Conservation (phyloP, 768 basidiomycete species). For the Gloeostereum incarnatum region DNA sequence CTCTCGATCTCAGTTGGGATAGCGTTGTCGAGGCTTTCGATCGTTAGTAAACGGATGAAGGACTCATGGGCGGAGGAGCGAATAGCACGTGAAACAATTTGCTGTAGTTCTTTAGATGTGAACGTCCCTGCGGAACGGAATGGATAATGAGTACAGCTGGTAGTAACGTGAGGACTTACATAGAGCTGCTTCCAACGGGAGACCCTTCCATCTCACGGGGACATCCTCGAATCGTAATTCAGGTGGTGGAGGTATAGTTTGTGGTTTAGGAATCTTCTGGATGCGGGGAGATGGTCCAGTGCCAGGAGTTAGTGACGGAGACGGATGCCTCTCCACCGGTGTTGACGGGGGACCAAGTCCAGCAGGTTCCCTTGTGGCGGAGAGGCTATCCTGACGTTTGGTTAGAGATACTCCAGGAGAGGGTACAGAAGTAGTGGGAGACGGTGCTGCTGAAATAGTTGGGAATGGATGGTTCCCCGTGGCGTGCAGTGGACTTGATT, state of each 20-base stretch:
- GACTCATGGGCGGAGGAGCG: slow-evolving; percentile 33
- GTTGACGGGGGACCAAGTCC: too few species aligned
- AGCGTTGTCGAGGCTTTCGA: slow-evolving; percentile 49
- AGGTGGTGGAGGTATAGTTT: background rate
- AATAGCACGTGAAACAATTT: slow-evolving; percentile 29
- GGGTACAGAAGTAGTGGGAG: too few species aligned
- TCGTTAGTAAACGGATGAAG: slow-evolving; percentile 54
- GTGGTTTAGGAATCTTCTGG: too few species aligned
- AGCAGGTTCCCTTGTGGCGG: too few species aligned
- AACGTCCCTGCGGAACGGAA: background rate
- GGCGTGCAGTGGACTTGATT: too few species aligned
- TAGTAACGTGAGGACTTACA: background rate
- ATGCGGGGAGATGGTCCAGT: too few species aligned
- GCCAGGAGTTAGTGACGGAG: too few species aligned
- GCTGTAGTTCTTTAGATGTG: slow-evolving; percentile 19
- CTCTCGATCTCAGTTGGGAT: slow-evolving; percentile 53
- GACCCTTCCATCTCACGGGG: background rate
- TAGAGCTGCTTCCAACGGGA: background rate
- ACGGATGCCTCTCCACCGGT: too few species aligned
- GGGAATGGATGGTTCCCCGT: too few species aligned
- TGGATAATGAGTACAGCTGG: background rate
- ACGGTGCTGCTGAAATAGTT: too few species aligned
- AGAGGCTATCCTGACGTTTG: too few species aligned
- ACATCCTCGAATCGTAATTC: background rate
- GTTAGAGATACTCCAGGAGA: too few species aligned